These are phyloP conservation scores for Globisporangium abappressorium DNA, from an alignment of 352 stramenopile species.

Conservation along the genomic window DNA sequence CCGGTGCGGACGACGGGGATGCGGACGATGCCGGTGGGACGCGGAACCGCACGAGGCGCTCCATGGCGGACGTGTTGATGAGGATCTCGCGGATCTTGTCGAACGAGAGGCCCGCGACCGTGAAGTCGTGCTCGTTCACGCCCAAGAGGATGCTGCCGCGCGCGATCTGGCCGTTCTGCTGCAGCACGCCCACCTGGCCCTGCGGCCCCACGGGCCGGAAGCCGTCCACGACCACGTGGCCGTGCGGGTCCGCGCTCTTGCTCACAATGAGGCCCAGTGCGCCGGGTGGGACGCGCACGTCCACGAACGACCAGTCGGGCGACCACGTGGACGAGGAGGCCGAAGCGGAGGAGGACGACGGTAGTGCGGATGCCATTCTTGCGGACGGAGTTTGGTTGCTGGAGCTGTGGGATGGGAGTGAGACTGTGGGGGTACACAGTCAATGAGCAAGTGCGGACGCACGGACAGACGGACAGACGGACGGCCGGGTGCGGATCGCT, in stretches of 20 bases:
- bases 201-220: conserved; percentile 58
- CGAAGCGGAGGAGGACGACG: background rate
- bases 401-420: background rate
- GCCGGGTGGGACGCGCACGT: conserved; percentile 61
- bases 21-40: conserved; percentile 38
- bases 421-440: background rate
- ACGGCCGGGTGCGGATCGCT: background rate
- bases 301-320: conserved; percentile 39
- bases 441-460: background rate
- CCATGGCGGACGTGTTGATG: conserved; percentile 49
- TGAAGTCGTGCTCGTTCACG: conserved; percentile 76
- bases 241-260: conserved; percentile 33
- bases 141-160: conserved; percentile 51
- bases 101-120: conserved; percentile 43
- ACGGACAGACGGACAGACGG: background rate
- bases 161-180: conserved; percentile 37
- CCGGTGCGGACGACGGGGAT: background rate
- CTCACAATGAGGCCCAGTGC: conserved; percentile 79
- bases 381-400: background rate
- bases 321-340: conserved; percentile 14
- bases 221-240: conserved; percentile 66
- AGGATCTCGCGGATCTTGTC: conserved; percentile 72
- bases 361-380: background rate
- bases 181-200: conserved; percentile 39
- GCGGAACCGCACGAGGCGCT: conserved; percentile 63